Conservation (phyloP, 75 land plant species). For the Pinus taeda region DNA sequence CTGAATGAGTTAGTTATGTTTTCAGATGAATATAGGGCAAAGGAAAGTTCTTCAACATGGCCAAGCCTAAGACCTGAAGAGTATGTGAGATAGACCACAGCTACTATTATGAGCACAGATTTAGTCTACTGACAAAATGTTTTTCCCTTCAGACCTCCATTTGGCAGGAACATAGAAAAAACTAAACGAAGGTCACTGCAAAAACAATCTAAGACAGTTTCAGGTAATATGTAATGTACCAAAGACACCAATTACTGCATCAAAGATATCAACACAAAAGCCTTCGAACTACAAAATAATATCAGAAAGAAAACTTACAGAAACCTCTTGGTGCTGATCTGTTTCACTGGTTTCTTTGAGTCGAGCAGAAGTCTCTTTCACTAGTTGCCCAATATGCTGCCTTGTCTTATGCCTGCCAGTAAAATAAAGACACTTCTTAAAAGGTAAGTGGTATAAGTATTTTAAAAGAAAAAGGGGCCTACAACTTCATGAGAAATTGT, state of each 20-base stretch:
- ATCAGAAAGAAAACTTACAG: conserved; percentile 23
- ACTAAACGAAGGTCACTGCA: background rate
- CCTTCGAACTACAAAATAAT: background rate
- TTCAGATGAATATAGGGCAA: background rate
- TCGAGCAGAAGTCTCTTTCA: conserved; percentile 70
- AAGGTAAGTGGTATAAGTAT: background rate
- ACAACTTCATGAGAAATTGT: background rate
- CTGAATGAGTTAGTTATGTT: background rate
- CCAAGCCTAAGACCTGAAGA: background rate
- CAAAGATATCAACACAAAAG: background rate
- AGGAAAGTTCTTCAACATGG: background rate
- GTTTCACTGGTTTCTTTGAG: conserved; percentile 53
- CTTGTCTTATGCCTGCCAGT: conserved; percentile 50
- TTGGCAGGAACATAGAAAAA: background rate
- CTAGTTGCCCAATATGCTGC: conserved; percentile 50
- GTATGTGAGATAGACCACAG: background rate
- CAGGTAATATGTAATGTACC: background rate
- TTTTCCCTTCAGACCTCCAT: background rate
- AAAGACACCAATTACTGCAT: background rate
- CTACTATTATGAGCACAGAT: background rate
- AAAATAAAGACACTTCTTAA: background rate
- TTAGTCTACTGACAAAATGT: background rate
- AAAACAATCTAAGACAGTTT: background rate
- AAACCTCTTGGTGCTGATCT: conserved; percentile 30
- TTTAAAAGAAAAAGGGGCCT: background rate